phyloP scores from a whole-genome alignment of 2,329 filamentous ascomycete genomes.

The Xylariaceae sp. region DNA sequence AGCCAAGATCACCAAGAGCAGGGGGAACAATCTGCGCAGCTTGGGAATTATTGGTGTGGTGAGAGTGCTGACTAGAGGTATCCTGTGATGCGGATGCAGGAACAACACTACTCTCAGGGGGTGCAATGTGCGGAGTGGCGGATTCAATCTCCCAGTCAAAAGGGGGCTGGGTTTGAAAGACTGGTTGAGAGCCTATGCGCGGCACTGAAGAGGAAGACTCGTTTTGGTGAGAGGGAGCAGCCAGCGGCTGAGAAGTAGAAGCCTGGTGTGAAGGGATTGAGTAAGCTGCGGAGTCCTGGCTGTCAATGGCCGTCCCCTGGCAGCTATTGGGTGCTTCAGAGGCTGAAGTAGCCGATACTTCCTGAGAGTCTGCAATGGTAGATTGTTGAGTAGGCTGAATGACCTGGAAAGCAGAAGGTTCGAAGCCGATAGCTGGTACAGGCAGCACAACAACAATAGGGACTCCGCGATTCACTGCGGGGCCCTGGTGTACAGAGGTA shows the following conservation, averaged over 20 bases:
- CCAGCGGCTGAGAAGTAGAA: too few species aligned
- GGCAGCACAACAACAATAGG: constrained; percentile 22
- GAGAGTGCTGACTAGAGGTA: constrained; percentile 12
- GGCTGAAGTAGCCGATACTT: constrained; percentile 20
- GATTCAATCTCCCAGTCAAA: constrained; percentile 3
- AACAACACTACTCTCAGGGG: constrained; percentile 8
- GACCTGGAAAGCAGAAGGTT: constrained; percentile 18
- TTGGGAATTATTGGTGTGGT: constrained; percentile 19
- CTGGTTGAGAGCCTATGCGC: constrained; percentile 1
- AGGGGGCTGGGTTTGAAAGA: constrained; percentile 11
- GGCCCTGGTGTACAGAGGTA: too few species aligned
- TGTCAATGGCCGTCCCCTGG: constrained; percentile 10
- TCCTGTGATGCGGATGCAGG: constrained; percentile 12
- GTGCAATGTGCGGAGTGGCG: constrained; percentile 4
- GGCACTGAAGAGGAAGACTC: constrained; percentile 1
- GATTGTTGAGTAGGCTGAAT: constrained; percentile 17
- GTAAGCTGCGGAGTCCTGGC: neutral
- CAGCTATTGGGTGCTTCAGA: constrained; percentile 19
- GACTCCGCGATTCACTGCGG: neutral
- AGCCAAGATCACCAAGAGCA: constrained; percentile 19
- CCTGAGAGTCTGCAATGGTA: constrained; percentile 31
- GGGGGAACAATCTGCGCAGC: constrained; percentile 28
- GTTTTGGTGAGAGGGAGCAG: constrained; percentile 4
- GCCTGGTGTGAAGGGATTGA: constrained; percentile 29
- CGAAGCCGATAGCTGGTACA: constrained; percentile 9